phyloP scores from a whole-genome alignment of 495 filamentous ascomycete genomes.

The Lophium mytilinum region DNA sequence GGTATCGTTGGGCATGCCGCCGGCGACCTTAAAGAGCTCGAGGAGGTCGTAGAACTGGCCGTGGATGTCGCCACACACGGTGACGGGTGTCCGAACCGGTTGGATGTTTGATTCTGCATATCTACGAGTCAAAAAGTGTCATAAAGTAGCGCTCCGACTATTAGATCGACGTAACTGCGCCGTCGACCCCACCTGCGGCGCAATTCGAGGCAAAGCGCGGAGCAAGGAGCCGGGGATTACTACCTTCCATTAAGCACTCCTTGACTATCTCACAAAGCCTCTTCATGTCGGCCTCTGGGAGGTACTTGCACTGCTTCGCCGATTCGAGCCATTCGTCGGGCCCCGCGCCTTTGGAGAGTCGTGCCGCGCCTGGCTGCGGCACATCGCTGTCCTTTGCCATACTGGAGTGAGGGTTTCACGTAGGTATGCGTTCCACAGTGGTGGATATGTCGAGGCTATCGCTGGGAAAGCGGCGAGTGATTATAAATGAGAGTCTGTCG shows the following conservation, averaged over 20 bases:
- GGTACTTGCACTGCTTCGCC: constrained; percentile 92
- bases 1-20: constrained; percentile 82
- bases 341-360: constrained; percentile 68
- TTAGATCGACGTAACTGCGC: not conserved
- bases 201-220: no score
- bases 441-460: not conserved
- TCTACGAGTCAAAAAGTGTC: no score
- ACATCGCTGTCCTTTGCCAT: constrained; percentile 53
- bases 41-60: constrained; percentile 98
- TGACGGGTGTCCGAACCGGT: constrained; percentile 92
- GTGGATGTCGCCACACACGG: constrained; percentile 96
- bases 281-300: constrained; percentile 95
- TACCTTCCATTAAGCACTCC: constrained; percentile 95
- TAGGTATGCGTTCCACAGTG: not conserved
- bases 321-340: constrained; percentile 95
- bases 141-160: not conserved
- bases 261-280: constrained; percentile 97
- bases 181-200: no score
- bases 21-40: constrained; percentile 91
- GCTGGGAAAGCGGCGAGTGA: constrained; percentile 1
- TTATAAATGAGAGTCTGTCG: constrained; percentile 5
- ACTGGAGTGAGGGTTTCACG: not conserved
- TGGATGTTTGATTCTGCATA: constrained; percentile 92
- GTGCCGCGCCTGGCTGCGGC: constrained; percentile 84
- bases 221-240: constrained; percentile 16